A percentile compares a stretch with the other conserved stretches of the same genome.
phyloP scores from a whole-genome alignment of 169 alveolate genomes.

The Toxoplasma gondii region DNA sequence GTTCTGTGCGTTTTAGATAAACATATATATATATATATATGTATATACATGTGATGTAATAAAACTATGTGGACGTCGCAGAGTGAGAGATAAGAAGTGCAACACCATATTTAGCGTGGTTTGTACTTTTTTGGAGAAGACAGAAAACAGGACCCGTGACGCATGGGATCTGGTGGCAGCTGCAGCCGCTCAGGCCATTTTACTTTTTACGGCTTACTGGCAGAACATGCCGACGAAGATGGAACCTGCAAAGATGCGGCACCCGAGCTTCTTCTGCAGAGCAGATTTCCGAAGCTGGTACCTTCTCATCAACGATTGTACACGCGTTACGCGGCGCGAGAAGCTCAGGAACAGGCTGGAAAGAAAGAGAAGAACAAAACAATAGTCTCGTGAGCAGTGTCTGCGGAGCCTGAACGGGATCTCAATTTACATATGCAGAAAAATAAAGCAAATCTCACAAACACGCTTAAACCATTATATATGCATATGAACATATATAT shows the following conservation, averaged over 20 bases:
- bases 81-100: too few relatives aligned
- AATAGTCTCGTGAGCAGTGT: neutral
- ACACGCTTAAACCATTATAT: neutral
- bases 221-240: neutral
- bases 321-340: slow-evolving; percentile 13
- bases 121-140: too few relatives aligned
- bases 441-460: neutral
- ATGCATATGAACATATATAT: neutral
- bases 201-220: too few relatives aligned
- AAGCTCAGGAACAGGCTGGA: slow-evolving; percentile 19
- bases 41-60: too few relatives aligned
- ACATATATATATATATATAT: too few relatives aligned
- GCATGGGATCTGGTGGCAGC: too few relatives aligned
- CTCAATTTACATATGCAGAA: neutral
- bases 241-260: neutral
- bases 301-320: slow-evolving; percentile 28
- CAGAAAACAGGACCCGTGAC: too few relatives aligned
- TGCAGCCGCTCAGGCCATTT: too few relatives aligned
- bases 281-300: neutral
- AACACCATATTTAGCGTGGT: too few relatives aligned
- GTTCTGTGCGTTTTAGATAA: too few relatives aligned
- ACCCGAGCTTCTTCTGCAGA: neutral
- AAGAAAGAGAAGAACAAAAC: neutral
- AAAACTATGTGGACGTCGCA: too few relatives aligned
- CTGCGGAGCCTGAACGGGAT: neutral